These are phyloP conservation scores for Cordyceps fumosorosea DNA, from an alignment of 2,329 filamentous ascomycete genomes.

Conservation along the genomic window DNA sequence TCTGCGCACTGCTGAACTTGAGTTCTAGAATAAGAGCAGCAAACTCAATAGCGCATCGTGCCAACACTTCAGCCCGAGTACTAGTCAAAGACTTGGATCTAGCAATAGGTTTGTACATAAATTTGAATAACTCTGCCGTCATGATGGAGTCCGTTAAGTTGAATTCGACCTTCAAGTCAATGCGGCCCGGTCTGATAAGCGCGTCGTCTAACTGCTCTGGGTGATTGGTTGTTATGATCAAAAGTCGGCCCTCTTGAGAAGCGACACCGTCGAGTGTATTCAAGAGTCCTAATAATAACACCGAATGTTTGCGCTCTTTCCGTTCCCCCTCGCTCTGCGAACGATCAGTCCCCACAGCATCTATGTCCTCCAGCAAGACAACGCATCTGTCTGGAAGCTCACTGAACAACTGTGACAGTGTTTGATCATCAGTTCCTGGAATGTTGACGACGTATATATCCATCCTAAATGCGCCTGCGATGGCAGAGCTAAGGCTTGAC, in stretches of 20 bases:
- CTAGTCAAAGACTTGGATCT: background rate
- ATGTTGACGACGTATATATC: conserved; percentile 44
- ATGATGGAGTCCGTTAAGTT: background rate
- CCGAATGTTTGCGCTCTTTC: background rate
- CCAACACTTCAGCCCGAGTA: background rate
- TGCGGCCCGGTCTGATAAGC: conserved; percentile 54
- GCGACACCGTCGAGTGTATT: conserved; percentile 65
- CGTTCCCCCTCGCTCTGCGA: background rate
- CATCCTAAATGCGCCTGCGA: conserved; percentile 44
- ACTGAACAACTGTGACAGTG: conserved; percentile 42
- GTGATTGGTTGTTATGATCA: conserved; percentile 67
- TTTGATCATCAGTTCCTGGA: conserved; percentile 43
- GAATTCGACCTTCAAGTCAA: conserved; percentile 48
- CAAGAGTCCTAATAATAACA: conserved; percentile 54
- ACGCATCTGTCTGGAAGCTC: conserved; percentile 46
- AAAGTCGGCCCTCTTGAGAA: conserved; percentile 58
- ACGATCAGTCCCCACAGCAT: conserved; percentile 27
- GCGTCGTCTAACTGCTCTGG: conserved; percentile 55
- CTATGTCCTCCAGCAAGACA: conserved; percentile 49
- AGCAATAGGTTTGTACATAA: conserved; percentile 5
- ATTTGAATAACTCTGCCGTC: background rate
- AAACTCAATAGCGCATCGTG: background rate
- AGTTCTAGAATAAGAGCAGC: background rate
- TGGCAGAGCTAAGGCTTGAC: conserved; percentile 47
- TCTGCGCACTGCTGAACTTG: background rate